These are phyloP conservation scores for Aspergillus vadensis DNA, from an alignment of 2,329 filamentous ascomycete genomes.

Conservation along the genomic window DNA sequence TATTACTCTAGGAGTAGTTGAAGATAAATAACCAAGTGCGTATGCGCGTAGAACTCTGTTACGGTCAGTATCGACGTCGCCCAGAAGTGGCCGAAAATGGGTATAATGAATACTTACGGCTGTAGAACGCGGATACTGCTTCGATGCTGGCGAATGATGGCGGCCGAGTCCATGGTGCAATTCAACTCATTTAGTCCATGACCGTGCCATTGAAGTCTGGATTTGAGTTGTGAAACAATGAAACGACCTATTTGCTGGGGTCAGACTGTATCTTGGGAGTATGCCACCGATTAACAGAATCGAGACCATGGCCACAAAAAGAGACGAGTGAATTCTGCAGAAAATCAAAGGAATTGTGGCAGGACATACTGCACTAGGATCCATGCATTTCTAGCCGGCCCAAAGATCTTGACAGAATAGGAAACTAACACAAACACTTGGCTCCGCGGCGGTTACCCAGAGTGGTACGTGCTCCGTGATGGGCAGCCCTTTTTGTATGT, in stretches of 20 bases:
- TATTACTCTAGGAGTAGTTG: conserved; percentile 49
- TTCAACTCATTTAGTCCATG: conserved; percentile 27
- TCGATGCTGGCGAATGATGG: conserved; percentile 26
- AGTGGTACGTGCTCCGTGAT: conserved; percentile 7
- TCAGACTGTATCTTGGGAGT: neutral
- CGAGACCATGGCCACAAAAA: neutral
- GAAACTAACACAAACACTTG: conserved; percentile 12
- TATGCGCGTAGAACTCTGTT: conserved; percentile 50
- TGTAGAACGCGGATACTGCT: conserved; percentile 30
- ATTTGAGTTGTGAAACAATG: neutral
- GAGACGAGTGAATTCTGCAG: neutral
- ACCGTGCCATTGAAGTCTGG: conserved; percentile 16
- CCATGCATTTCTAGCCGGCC: neutral
- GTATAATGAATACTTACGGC: conserved; percentile 34
- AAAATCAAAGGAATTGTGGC: neutral
- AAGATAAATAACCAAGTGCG: conserved; percentile 51
- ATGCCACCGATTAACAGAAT: neutral
- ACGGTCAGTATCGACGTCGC: conserved; percentile 3
- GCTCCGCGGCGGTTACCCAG: conserved; percentile 1
- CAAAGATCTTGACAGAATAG: conserved; percentile 11
- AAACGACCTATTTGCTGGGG: neutral
- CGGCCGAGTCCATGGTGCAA: conserved; percentile 31
- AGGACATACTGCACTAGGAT: conserved; percentile 9
- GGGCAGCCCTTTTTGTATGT: conserved; percentile 7
- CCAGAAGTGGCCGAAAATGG: conserved; percentile 1